phyloP scores from a whole-genome alignment of 305 asterid genomes.

The Vinca major region DNA sequence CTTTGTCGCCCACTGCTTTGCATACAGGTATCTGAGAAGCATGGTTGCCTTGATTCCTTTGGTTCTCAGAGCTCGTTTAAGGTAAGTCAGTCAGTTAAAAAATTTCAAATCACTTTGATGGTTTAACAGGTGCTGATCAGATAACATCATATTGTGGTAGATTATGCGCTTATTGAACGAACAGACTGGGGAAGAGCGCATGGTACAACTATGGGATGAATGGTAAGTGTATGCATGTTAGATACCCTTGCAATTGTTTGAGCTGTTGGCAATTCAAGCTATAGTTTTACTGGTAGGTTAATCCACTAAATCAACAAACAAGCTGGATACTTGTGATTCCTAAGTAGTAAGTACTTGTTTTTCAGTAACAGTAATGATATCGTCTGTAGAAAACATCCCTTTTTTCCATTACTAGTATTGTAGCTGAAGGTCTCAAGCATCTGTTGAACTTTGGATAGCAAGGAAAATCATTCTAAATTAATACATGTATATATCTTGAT shows the following conservation, averaged over 20 bases:
- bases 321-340: slow-evolving; percentile 4
- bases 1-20: slow-evolving; percentile 17
- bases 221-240: slow-evolving; percentile 39
- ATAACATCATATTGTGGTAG: slow-evolving; percentile 31
- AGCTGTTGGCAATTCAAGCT: slow-evolving; percentile 1
- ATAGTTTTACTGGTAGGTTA: not conserved
- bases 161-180: slow-evolving; percentile 75
- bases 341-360: not conserved
- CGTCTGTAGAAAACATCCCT: not conserved
- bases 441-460: slow-evolving; percentile 1
- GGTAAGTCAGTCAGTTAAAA: slow-evolving; percentile 41
- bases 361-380: not conserved
- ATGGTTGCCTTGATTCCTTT: slow-evolving; percentile 35
- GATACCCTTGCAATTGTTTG: slow-evolving; percentile 1
- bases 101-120: slow-evolving; percentile 18
- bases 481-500: not conserved
- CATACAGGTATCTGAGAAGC: slow-evolving; percentile 67
- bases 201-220: slow-evolving; percentile 72
- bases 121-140: slow-evolving; percentile 17
- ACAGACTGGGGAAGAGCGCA: slow-evolving; percentile 74
- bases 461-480: not conserved
- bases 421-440: not conserved
- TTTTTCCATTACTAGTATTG: not conserved
- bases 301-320: not conserved
- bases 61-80: slow-evolving; percentile 45